Evolutionary conservation across 2,329 filamentous ascomycete genomes (phyloP).

Genomic region (Penicillium sclerotigenum): DNA sequence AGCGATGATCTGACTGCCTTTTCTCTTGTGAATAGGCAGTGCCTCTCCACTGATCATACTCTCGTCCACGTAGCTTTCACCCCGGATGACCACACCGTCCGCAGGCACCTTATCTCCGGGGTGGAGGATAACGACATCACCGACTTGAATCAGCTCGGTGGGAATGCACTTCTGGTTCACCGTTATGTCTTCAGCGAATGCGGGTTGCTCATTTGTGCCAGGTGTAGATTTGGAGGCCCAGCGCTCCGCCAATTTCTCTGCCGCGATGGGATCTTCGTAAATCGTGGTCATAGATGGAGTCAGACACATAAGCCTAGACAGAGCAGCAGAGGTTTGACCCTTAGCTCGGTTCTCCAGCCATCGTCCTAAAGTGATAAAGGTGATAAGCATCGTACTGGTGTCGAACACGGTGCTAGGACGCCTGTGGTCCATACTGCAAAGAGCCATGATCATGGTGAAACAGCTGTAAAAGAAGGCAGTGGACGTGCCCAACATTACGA

Average conservation of each 20-base stretch:
- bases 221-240: slow-evolving; percentile 50
- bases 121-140: slow-evolving; percentile 86
- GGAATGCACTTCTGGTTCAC: slow-evolving; percentile 65
- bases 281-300: slow-evolving; percentile 97
- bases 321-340: slow-evolving; percentile 89
- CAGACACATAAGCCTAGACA: slow-evolving; percentile 91
- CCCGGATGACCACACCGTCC: slow-evolving; percentile 80
- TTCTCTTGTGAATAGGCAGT: slow-evolving; percentile 87
- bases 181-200: slow-evolving; percentile 14
- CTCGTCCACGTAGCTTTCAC: slow-evolving; percentile 92
- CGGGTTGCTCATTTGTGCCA: slow-evolving; percentile 7
- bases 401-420: slow-evolving; percentile 90
- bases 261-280: slow-evolving; percentile 89
- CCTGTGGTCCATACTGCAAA: slow-evolving; percentile 70
- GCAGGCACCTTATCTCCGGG: slow-evolving; percentile 97
- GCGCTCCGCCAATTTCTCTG: slow-evolving; percentile 79
- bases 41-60: slow-evolving; percentile 98
- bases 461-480: slow-evolving; percentile 95
- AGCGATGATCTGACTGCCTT: slow-evolving; percentile 76
- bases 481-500: slow-evolving; percentile 90
- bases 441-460: slow-evolving; percentile 78
- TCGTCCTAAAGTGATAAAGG: slow-evolving; percentile 85
- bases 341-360: slow-evolving; percentile 94
- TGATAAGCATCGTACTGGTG: slow-evolving; percentile 97
- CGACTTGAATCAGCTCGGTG: slow-evolving; percentile 89